phyloP scores from a whole-genome alignment of 2,329 filamentous ascomycete species.

The Emmonsiellopsis sp. region DNA sequence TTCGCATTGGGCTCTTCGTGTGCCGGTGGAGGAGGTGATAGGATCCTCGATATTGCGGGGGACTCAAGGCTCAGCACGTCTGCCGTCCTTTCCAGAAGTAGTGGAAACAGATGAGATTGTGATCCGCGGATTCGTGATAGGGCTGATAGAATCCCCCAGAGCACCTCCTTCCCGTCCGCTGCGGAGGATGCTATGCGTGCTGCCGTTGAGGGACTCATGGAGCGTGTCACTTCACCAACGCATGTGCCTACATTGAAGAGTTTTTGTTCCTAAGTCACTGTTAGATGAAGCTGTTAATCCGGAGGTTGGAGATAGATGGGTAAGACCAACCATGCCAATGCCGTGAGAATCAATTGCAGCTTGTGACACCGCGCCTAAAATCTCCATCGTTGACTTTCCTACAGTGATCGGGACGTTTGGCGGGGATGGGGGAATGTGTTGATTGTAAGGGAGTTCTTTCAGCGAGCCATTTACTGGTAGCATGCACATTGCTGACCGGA shows the following conservation, averaged over 20 bases:
- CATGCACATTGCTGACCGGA: slow-evolving; percentile 63
- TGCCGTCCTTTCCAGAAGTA: background rate
- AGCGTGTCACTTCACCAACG: slow-evolving; percentile 2
- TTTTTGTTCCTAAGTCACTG: slow-evolving; percentile 4
- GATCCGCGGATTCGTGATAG: slow-evolving; percentile 6
- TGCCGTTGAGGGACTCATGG: background rate
- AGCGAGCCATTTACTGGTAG: slow-evolving; percentile 57
- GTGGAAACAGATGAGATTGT: slow-evolving; percentile 3
- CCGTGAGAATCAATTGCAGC: slow-evolving; percentile 67
- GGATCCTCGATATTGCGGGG: background rate
- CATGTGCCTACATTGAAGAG: slow-evolving; percentile 5
- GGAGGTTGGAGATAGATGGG: background rate
- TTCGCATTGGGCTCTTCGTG: background rate
- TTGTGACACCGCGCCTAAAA: slow-evolving; percentile 65
- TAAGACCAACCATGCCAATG: slow-evolving; percentile 57
- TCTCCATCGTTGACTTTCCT: slow-evolving; percentile 52
- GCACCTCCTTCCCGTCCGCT: slow-evolving; percentile 1
- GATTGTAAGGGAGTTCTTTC: slow-evolving; percentile 43
- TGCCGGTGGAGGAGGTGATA: background rate
- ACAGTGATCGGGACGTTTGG: slow-evolving; percentile 58
- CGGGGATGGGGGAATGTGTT: slow-evolving; percentile 46
- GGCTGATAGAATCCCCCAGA: slow-evolving; percentile 5
- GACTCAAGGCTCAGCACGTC: slow-evolving; percentile 1
- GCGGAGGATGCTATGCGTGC: background rate
- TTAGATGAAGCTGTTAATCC: background rate